Conservation (phyloP, 2,329 filamentous ascomycete genomes). For the Neonectria punicea region DNA sequence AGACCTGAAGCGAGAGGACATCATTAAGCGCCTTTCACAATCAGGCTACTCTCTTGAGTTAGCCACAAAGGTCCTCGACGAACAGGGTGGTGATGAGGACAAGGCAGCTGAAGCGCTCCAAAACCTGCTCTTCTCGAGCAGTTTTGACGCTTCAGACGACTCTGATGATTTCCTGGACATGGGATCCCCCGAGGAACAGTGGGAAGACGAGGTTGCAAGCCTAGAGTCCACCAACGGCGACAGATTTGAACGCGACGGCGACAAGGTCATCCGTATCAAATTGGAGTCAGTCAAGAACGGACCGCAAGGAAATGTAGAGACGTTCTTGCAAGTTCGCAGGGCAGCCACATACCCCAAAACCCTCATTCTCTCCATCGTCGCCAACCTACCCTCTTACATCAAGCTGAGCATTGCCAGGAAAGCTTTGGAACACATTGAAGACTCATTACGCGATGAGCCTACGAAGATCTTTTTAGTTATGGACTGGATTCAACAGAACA, state of each 20-base stretch:
- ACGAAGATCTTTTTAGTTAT: constrained; percentile 90
- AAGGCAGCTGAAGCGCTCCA: constrained; percentile 85
- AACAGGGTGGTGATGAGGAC: constrained; percentile 76
- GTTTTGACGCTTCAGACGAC: constrained; percentile 30
- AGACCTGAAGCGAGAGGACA: constrained; percentile 82
- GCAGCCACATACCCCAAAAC: constrained; percentile 78
- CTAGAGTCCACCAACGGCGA: constrained; percentile 89
- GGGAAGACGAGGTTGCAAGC: constrained; percentile 87
- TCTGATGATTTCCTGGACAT: constrained; percentile 58
- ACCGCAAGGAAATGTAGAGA: constrained; percentile 60
- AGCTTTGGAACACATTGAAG: constrained; percentile 75
- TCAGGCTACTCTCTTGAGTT: constrained; percentile 89
- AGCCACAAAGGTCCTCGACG: constrained; percentile 80
- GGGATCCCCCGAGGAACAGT: constrained; percentile 70
- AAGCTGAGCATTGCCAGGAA: constrained; percentile 87
- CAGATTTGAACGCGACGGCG: constrained; percentile 69
- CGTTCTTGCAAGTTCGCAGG: constrained; percentile 73
- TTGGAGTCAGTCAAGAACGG: constrained; percentile 68
- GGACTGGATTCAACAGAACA: constrained; percentile 90
- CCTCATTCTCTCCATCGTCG: constrained; percentile 75
- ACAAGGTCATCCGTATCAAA: constrained; percentile 75
- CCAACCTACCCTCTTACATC: constrained; percentile 88
- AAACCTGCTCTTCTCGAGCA: constrained; percentile 50
- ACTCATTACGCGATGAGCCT: constrained; percentile 80
- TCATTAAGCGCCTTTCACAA: constrained; percentile 82